Evolutionary conservation across 371 early-diverging fungal species (phyloP), one percentile per base, ranked within the genome.

Genomic region (Mortierella sp.): DNA sequence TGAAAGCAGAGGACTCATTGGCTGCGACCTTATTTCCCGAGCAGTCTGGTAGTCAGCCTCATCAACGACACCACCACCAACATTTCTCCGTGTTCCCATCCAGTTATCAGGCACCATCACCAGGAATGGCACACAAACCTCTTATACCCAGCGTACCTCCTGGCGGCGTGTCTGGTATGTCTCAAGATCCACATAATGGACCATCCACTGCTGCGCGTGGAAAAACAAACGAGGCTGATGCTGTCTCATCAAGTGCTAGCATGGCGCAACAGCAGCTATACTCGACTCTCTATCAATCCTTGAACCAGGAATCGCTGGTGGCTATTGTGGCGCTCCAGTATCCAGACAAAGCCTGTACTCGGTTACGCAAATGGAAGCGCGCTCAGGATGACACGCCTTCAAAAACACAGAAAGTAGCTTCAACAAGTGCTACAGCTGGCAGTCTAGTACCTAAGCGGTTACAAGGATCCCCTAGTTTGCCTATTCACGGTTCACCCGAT

Each of bases 311-410:
- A 6, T 45, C 66, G 2, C 65, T 76, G 66, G 78, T 76, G 10
- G 78, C 78, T 0, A 54, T 76, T 28, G 66, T 76, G 10, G 70
- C 78, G 10, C 26, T 76, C 30, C 78, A 76, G 34, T 76, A 76
- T 46, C 78, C 78, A 0, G 70, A 70, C 34, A 69, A 54, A 26
- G 54, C 61, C 14, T 57, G 70, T 27, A 51, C 58, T n/a, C 58
- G 70, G 16, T 31, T 70, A 16, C 70, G 78, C 2, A 61, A 51
- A 51, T 61, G 63, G 70, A 60, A 70, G 27, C 78, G 61, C 13
- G 50, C 62, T n/a, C 70, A 76, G 13, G 66, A 69, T 14, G 66
- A 69, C 14, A 48, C 54, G 10, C 43, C 50, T 0, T 21, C 27
- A 31, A 58, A 24, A 23, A 56, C 26, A 14, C 0, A 34, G 12